These are phyloP conservation scores for Vitis labrusca DNA, from an alignment of 164 flowering plant species.

Conservation along the genomic window DNA sequence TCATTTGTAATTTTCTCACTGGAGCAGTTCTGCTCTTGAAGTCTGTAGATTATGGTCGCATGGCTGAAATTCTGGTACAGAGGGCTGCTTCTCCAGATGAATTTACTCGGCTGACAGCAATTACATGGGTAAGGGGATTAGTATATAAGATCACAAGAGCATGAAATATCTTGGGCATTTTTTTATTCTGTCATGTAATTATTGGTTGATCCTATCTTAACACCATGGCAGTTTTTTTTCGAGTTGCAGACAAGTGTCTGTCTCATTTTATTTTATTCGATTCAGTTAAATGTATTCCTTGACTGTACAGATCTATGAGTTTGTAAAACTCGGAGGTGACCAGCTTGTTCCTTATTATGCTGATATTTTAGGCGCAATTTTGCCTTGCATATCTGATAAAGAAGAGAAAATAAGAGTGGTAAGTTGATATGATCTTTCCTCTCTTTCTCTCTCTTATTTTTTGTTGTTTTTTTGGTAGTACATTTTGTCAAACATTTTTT, in stretches of 20 bases:
- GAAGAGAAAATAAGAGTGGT: conserved; percentile 97
- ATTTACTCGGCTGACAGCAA: conserved; percentile 88
- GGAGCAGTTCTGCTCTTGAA: conserved; percentile 64
- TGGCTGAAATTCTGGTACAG: conserved; percentile 97
- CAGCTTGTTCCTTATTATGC: conserved; percentile 95
- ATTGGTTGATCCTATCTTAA: too few species aligned
- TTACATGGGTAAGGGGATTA: conserved; percentile 80
- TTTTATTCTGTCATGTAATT: neutral
- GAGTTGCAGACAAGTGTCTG: too few species aligned
- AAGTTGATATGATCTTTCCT: conserved; percentile 18
- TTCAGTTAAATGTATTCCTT: neutral
- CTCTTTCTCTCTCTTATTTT: neutral
- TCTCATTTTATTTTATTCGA: neutral
- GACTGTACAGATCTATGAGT: conserved; percentile 81
- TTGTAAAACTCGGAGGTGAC: conserved; percentile 97
- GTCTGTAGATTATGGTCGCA: conserved; percentile 99
- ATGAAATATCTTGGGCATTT: neutral
- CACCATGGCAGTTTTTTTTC: neutral
- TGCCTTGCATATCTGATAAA: conserved; percentile 95
- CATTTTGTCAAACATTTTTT: neutral
- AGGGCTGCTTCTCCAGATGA: conserved; percentile 91
- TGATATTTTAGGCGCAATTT: conserved; percentile 88
- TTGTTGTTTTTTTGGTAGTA: neutral
- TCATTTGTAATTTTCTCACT: conserved; percentile 52
- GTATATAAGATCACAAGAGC: neutral